Conservation (phyloP, 306 rosid genomes). For the Cucurbita pepo region DNA sequence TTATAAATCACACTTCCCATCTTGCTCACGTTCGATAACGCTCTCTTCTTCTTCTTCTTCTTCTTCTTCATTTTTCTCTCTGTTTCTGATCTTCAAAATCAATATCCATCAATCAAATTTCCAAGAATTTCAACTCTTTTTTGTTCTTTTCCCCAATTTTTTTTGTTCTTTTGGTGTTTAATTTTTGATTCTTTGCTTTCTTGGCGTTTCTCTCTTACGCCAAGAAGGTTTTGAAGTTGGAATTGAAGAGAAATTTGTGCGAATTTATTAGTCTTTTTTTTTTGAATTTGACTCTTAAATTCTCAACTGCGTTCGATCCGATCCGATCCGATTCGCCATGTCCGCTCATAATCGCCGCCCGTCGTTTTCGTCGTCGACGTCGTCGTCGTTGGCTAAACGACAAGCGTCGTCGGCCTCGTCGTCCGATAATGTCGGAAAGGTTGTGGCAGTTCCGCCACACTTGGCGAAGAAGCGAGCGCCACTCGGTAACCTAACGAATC, state of each 20-base stretch:
- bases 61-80: neutral
- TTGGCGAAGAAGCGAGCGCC: slow-evolving; percentile 79
- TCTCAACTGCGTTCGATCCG: slow-evolving; percentile 7
- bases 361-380: slow-evolving; percentile 56
- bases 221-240: neutral
- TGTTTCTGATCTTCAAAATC: neutral
- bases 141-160: slow-evolving; percentile 4
- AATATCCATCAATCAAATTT: neutral
- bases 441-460: slow-evolving; percentile 15
- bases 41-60: neutral
- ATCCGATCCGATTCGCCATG: slow-evolving; percentile 18
- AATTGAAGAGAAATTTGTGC: neutral
- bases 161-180: neutral
- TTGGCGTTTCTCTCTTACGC: neutral
- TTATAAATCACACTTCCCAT: slow-evolving; percentile 18
- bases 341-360: slow-evolving; percentile 60
- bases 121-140: neutral
- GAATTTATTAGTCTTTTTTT: neutral
- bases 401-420: slow-evolving; percentile 37
- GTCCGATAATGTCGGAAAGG: slow-evolving; percentile 25
- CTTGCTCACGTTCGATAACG: neutral
- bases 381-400: slow-evolving; percentile 68
- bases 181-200: slow-evolving; percentile 16
- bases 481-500: slow-evolving; percentile 64
- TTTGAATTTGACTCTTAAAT: neutral